phyloP scores from a whole-genome alignment of 352 stramenopile genomes.

The Pythium scleroteichum region DNA sequence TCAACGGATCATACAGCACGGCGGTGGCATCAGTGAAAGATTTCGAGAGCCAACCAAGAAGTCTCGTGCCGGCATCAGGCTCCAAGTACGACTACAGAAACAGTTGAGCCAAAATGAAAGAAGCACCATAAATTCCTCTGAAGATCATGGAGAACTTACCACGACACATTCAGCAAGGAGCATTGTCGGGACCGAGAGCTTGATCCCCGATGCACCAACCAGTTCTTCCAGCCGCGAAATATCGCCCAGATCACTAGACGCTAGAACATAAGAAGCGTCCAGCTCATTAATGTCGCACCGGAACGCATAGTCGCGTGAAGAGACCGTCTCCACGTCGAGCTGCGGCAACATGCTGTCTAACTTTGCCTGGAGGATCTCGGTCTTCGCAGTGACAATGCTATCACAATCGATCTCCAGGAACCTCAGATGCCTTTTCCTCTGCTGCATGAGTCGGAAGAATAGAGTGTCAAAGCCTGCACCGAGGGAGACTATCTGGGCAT shows the following conservation, averaged over 20 bases:
- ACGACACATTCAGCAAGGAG: constrained; percentile 72
- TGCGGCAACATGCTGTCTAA: constrained; percentile 1
- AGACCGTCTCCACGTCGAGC: background rate
- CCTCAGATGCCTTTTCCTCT: constrained; percentile 24
- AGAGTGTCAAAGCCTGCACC: constrained; percentile 76
- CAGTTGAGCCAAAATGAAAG: background rate
- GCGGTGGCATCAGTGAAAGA: constrained; percentile 44
- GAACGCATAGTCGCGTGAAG: constrained; percentile 2
- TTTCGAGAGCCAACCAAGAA: constrained; percentile 49
- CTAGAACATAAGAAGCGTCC: constrained; percentile 42
- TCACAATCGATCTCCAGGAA: constrained; percentile 71
- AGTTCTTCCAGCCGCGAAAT: constrained; percentile 30
- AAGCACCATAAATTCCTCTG: too few species aligned
- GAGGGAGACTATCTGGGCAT: constrained; percentile 66
- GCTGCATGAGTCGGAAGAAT: constrained; percentile 59
- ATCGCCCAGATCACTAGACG: constrained; percentile 64
- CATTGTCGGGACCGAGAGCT: constrained; percentile 49
- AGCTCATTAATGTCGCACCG: constrained; percentile 3
- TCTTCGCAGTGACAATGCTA: constrained; percentile 53
- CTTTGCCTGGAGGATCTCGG: constrained; percentile 38
- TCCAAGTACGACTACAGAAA: constrained; percentile 65
- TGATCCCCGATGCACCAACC: constrained; percentile 31
- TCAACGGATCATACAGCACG: constrained; percentile 67
- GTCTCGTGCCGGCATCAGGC: constrained; percentile 38
- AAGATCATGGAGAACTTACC: constrained; percentile 36